A percentile compares a stretch with the other conserved stretches of the same genome.
Evolutionary conservation across 106 monocot species (phyloP).

Genomic region (Hemerocallis citrina): DNA sequence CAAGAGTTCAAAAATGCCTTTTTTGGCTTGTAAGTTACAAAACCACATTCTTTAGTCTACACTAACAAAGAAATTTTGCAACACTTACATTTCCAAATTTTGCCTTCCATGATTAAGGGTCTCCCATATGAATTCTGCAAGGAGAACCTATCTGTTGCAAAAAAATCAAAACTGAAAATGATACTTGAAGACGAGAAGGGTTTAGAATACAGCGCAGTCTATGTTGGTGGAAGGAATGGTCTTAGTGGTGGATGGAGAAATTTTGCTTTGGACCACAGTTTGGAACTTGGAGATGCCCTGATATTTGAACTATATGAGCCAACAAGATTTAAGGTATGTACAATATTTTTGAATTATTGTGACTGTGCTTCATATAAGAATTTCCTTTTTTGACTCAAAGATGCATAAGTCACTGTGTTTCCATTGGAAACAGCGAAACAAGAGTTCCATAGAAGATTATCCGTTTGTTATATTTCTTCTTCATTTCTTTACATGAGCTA

Average conservation of each 20-base stretch:
- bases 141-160: slow-evolving; percentile 30
- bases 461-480: too few relatives aligned
- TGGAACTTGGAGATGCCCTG: slow-evolving; percentile 78
- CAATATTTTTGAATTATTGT: too few relatives aligned
- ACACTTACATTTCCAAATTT: too few relatives aligned
- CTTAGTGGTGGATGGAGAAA: slow-evolving; percentile 91
- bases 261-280: slow-evolving; percentile 53
- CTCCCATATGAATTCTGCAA: slow-evolving; percentile 73
- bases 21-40: slow-evolving; percentile 64
- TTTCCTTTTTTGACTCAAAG: too few relatives aligned
- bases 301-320: slow-evolving; percentile 52
- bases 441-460: too few relatives aligned
- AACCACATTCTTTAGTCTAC: background rate
- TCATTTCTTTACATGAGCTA: too few relatives aligned
- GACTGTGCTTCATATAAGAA: too few relatives aligned
- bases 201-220: slow-evolving; percentile 40
- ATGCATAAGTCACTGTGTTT: too few relatives aligned
- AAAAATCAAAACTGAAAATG: slow-evolving; percentile 48
- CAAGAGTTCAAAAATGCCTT: slow-evolving; percentile 66
- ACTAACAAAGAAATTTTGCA: too few relatives aligned
- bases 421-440: too few relatives aligned
- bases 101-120: slow-evolving; percentile 21
- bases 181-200: slow-evolving; percentile 67
- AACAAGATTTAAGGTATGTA: slow-evolving; percentile 76
- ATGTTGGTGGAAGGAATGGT: slow-evolving; percentile 48